Evolutionary conservation across 2,329 filamentous ascomycete genomes (phyloP), one percentile per base, ranked within the genome.

Genomic region (Rhinocladiella mackenziei): DNA sequence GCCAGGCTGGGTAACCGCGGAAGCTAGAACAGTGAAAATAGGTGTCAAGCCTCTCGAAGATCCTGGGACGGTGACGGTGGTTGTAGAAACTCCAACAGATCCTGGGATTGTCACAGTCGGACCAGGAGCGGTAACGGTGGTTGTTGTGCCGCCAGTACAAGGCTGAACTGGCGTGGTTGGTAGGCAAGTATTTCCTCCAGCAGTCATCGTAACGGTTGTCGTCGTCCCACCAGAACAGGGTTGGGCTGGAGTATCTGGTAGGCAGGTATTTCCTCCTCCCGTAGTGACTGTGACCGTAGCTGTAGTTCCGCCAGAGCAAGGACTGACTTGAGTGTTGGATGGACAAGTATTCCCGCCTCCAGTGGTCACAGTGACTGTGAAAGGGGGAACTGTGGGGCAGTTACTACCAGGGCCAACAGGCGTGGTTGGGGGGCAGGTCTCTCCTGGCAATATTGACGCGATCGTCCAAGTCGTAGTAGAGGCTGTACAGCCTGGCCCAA

Each of bases 101-200:
- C 17, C 32, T 35, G 32, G 32, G 22, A 35, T 17, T 4, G 32
- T 35, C n/a, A 33, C 30, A 18, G 30, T 33, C 15, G 30, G 19
- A 9, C 14, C 32, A 3, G 32, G 32, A 11, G 22, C 17, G n/a
- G 32, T 35, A 4, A 22, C 4, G 5, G 32, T 35, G 32, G 14
- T 14, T 3, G 32, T 35, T 22, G 17, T 4, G 5, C 8, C 32
- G 18, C 32, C 32, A 35, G 32, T 35, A 19, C 31, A 33, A n/a
- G 31, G 31, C 31, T 18, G 13, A 8, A 33, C 14, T 7, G 31
- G 31, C 7, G 31, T 17, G n/a, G n/a, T n/a, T n/a, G n/a, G n/a
- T n/a, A n/a, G n/a, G n/a, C n/a, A n/a, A 17, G 31, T 33, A 18
- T 17, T 17, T 3, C 31, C 31, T 33, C 31, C 23, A n/a, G 23